phyloP scores from a whole-genome alignment of 1,284 basidiomycete species.

The Austroboletus novae-zelandiae region DNA sequence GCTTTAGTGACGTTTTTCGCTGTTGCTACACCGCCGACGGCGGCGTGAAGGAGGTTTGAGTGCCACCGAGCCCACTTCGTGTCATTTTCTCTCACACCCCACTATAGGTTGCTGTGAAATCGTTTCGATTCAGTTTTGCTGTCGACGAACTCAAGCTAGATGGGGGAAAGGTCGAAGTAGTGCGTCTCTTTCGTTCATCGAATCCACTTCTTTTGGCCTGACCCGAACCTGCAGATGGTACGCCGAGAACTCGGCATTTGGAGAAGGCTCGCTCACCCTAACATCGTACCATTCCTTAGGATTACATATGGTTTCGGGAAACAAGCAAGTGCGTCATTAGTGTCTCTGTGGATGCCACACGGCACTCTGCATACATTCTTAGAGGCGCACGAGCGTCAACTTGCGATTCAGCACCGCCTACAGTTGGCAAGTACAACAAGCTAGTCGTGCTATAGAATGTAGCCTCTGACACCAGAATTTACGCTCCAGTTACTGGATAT shows the following conservation, averaged over 20 bases:
- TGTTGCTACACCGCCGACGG: background rate
- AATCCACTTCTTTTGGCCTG: background rate
- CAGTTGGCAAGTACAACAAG: slow-evolving; percentile 3
- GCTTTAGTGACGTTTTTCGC: background rate
- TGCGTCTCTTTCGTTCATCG: background rate
- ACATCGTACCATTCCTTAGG: slow-evolving; percentile 15
- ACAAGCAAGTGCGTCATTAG: slow-evolving; percentile 8
- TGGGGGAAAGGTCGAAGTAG: background rate
- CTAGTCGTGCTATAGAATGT: too few species aligned
- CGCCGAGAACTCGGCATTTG: background rate
- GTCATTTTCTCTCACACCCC: background rate
- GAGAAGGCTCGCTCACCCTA: background rate
- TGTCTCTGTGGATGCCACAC: slow-evolving; percentile 20
- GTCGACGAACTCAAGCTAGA: background rate
- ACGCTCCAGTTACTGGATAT: slow-evolving; percentile 10
- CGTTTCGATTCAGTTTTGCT: slow-evolving; percentile 5
- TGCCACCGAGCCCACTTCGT: background rate
- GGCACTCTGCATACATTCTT: slow-evolving; percentile 8
- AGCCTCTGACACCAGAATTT: too few species aligned
- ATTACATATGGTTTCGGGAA: slow-evolving; percentile 11
- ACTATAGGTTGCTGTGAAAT: background rate
- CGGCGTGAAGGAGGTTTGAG: background rate
- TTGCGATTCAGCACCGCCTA: slow-evolving; percentile 6
- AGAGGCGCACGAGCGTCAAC: background rate
- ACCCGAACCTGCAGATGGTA: slow-evolving; percentile 8